Evolutionary conservation across 805 yeast species (phyloP), one percentile per base, ranked within the genome.

Genomic region (Wickerhamomyces kurtzmanii): DNA sequence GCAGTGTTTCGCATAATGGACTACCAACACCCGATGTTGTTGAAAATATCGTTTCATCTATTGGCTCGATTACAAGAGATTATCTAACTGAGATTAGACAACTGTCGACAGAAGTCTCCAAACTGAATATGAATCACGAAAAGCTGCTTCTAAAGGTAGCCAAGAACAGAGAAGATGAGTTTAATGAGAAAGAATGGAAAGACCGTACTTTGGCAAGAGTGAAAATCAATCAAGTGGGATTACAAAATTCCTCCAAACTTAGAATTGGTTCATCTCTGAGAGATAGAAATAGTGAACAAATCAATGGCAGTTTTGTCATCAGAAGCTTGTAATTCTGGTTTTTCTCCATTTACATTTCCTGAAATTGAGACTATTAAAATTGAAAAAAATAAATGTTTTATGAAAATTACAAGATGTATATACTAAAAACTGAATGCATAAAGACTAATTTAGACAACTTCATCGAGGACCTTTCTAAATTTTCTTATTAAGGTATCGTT

Each of bases 401-500:
- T n/a, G n/a, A n/a, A n/a, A n/a, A n/a, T n/a, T n/a, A n/a, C n/a
- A n/a, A n/a, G n/a, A n/a, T n/a, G n/a, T n/a, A n/a, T n/a, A n/a
- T n/a, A n/a, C n/a, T n/a, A n/a, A n/a, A n/a, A n/a, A n/a, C n/a
- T n/a, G n/a, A n/a, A n/a, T n/a, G n/a, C n/a, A 18, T 18, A 11
- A 18, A 18, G 11, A 18, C 11, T 8, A 20, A 26, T 19, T 20
- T 17, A 12, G 29, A 14, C 19, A 48, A 31, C 9, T 27, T 47
- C 47, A 8, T 43, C 29, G 20, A 64, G 38, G 5, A 55, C 51
- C 19, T 47, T 46, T 21, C 43, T 40, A 24, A 84, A 59, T 45
- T 67, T 71, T 21, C 59, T 45, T 7, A 87, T 46, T 27, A 91
- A 52, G 6, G 43, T 34, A 26, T 58, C 51, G 43, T 85, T 89